A percentile compares a stretch with the other conserved stretches of the same genome.
Conservation (phyloP, 2,329 filamentous ascomycete genomes). For the Hypoxylon sp. region DNA sequence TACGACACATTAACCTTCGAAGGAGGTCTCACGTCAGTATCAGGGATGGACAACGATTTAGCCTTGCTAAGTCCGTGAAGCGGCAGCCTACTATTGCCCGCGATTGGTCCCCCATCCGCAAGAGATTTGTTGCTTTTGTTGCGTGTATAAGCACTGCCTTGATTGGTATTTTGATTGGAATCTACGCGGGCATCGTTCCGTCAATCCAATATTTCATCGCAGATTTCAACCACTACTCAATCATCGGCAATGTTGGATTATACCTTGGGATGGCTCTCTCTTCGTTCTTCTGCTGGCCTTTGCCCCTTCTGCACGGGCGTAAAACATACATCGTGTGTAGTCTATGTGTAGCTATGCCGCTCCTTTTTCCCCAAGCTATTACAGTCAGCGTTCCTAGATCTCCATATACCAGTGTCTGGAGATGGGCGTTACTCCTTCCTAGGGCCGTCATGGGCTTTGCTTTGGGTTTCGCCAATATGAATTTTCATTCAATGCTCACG, state of each 20-base stretch:
- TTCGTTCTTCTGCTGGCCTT: conserved; percentile 79
- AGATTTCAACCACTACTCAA: conserved; percentile 76
- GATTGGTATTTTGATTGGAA: conserved; percentile 78
- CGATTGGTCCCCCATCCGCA: conserved; percentile 78
- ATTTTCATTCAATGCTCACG: conserved; percentile 78
- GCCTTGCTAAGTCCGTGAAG: conserved; percentile 68
- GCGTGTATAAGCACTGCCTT: conserved; percentile 81
- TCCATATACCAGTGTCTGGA: conserved; percentile 70
- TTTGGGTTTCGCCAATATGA: conserved; percentile 83
- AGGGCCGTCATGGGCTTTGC: conserved; percentile 76
- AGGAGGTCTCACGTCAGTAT: conserved; percentile 70
- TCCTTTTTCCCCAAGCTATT: conserved; percentile 83
- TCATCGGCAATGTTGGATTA: conserved; percentile 81
- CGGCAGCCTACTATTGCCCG: conserved; percentile 77
- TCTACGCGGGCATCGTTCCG: conserved; percentile 85
- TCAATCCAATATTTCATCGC: conserved; percentile 83
- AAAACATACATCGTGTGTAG: conserved; percentile 82
- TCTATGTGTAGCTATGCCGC: conserved; percentile 77
- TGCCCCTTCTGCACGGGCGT: conserved; percentile 81
- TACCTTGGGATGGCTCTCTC: conserved; percentile 80
- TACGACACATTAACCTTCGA: conserved; percentile 60
- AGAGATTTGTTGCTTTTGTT: conserved; percentile 77
- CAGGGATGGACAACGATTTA: conserved; percentile 65
- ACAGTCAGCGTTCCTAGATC: conserved; percentile 71
- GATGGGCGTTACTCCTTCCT: conserved; percentile 73